Base-by-base conservation (phyloP, 371 early-diverging fungal genomes). In the Haplosporangium sp. region DNA sequence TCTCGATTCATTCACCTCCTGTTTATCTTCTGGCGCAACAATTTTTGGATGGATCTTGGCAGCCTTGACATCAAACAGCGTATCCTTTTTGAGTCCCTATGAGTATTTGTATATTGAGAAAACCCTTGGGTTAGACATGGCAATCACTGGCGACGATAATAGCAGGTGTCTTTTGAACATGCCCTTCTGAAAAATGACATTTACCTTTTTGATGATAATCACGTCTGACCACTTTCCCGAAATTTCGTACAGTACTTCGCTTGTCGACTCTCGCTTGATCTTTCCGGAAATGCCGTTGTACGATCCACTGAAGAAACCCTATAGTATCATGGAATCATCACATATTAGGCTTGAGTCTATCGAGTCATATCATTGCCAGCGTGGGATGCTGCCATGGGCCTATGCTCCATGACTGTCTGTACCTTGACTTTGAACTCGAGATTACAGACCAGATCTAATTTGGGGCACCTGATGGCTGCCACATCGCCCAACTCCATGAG, bases 341-440 rank as follows among this genome's bases (percentile, higher is more conserved):
- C 23, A 12, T 14, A 10, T 18, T 40, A 56, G 23, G 46, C 21
- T 12, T 23, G 47, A 42, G 8, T 40, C 18, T 36, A 18, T 29
- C 29, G 29, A 29, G 4, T 29, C 29, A 29, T 18, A 18, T 12
- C 50, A 14, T 8, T 12, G 13, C 13, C 50, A 50, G 18, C 18
- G 42, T 62, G 29, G 2, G 29, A 29, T 29, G 29, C 29, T 29
- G 4, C 29, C 29, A 29, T 29, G 29, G 29, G 29, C 4, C 29
- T 29, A 29, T 29, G 29, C 29, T 29, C 29, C 29, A 29, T 29
- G 29, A 29, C 29, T 29, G 29, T 16, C 18, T 21, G 14, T 84
- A 94, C 97, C 90, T 96, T 95, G 61, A 93, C 92, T 82, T 95
- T 94, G 81, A 98, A 98, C 58, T 98, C 97, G 20, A 97, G 83